phyloP scores from a whole-genome alignment of 192 early-diverging fungal genomes.

The Rhizophagus sp. region DNA sequence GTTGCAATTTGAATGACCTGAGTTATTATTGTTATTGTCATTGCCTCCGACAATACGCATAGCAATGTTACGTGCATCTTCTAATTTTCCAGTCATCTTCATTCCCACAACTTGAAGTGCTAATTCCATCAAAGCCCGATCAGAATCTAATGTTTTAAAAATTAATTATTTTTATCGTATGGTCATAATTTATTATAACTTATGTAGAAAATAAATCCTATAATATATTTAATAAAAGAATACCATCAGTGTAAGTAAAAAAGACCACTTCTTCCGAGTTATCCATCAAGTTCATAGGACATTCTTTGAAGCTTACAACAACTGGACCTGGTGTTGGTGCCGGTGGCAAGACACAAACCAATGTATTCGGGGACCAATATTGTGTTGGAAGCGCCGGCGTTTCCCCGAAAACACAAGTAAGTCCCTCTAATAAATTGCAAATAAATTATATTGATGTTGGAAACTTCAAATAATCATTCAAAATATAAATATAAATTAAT shows the following conservation, averaged over 20 bases:
- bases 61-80: constrained; percentile 74
- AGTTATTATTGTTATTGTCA: constrained; percentile 31
- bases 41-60: constrained; percentile 61
- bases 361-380: constrained; percentile 75
- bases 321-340: constrained; percentile 73
- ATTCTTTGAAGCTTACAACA: constrained; percentile 58
- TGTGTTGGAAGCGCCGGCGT: constrained; percentile 70
- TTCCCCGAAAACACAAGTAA: constrained; percentile 74
- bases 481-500: background rate
- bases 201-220: too few species aligned
- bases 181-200: too few species aligned
- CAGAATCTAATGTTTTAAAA: constrained; percentile 67
- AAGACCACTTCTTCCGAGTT: constrained; percentile 37
- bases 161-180: constrained; percentile 19
- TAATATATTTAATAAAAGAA: background rate
- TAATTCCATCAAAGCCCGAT: constrained; percentile 88
- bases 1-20: constrained; percentile 29
- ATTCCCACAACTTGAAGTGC: constrained; percentile 88
- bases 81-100: constrained; percentile 76
- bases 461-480: background rate
- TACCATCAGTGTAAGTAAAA: constrained; percentile 47
- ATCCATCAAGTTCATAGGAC: constrained; percentile 44
- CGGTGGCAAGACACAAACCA: constrained; percentile 86
- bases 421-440: constrained; percentile 45
- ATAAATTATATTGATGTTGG: background rate